Evolutionary conservation across 176 grass and related monocot genomes (phyloP).

Genomic region (Zea luxurians): DNA sequence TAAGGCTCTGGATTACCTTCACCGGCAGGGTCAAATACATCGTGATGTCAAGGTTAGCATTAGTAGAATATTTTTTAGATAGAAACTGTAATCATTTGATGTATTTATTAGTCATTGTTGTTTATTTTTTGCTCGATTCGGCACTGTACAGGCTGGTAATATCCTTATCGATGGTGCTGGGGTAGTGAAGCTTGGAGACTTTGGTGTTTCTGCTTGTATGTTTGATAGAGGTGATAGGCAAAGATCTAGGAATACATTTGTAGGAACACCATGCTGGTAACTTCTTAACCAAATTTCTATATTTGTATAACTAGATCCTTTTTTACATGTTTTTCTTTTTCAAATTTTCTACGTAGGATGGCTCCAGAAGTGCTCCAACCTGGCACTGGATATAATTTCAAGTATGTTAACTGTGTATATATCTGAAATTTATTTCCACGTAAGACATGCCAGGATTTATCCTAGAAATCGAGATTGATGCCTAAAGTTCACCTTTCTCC

Average conservation of each 20-base stretch:
- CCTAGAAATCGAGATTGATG: neutral
- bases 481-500: neutral
- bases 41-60: constrained; percentile 87
- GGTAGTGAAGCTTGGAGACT: constrained; percentile 91
- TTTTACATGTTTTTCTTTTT: constrained; percentile 25
- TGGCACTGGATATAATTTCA: constrained; percentile 95
- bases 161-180: constrained; percentile 91
- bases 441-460: constrained; percentile 13
- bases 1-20: constrained; percentile 95
- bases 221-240: constrained; percentile 99
- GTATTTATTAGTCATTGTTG: neutral
- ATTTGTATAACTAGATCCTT: neutral
- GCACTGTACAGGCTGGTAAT: constrained; percentile 79
- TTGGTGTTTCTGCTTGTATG: constrained; percentile 95
- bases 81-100: neutral
- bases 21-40: constrained; percentile 96
- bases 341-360: constrained; percentile 76
- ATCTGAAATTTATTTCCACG: neutral
- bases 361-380: constrained; percentile 97
- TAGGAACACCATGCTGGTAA: constrained; percentile 99
- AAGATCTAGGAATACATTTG: constrained; percentile 94
- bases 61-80: neutral
- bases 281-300: neutral
- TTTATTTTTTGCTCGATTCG: constrained; percentile 36
- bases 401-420: constrained; percentile 63